Base-by-base conservation (phyloP, 2,329 filamentous ascomycete species). In the Colletotrichum simmondsii region DNA sequence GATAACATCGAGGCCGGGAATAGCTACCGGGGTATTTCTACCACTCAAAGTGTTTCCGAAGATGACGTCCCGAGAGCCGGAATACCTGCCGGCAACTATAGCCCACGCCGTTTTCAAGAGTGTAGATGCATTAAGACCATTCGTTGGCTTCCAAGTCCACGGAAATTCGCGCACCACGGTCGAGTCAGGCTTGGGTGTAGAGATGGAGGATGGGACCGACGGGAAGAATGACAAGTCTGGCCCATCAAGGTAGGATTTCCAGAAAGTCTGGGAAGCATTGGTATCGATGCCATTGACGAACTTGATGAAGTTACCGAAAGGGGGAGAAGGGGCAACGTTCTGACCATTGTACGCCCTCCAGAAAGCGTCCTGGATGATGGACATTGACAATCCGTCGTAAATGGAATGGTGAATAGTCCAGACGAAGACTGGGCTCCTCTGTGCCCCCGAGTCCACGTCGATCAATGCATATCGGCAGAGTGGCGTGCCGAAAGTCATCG, bases 91-190 rank as follows among this genome's bases (percentile, higher is more conserved):
- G 1, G 83, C 78, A 2, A 83, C 79, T 16, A 85, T 68, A 5
- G 82, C 82, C 84, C 84, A 86, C 4, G 83, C 84, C 22, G 81
- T 82, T 53, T 82, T 80, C 49, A 86, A 49, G 42, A 49, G 42
- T n/a, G 42, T 49, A 49, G 42, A 49, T 49, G 42, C 8, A 7
- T 22, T 49, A 3, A 49, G 42, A 49, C 42, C 19, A 22, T 49
- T 49, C 19, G 42, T 49, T 7, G 42, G 19, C 19, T 22, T 49
- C 42, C 42, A 49, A 49, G 19, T 22, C 42, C 42, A 49, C 3
- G 42, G 42, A 19, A 49, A 49, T n/a, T 22, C 19, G 7, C 42
- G 42, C 19, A 49, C 42, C 42, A 49, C 42, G 8, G 42, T 49
- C 19, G 42, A 49, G 42, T 49, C 19, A 5, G 42, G 42, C 42